phyloP scores from a whole-genome alignment of 164 flowering plant genomes.

The Euptelea pleiosperma region DNA sequence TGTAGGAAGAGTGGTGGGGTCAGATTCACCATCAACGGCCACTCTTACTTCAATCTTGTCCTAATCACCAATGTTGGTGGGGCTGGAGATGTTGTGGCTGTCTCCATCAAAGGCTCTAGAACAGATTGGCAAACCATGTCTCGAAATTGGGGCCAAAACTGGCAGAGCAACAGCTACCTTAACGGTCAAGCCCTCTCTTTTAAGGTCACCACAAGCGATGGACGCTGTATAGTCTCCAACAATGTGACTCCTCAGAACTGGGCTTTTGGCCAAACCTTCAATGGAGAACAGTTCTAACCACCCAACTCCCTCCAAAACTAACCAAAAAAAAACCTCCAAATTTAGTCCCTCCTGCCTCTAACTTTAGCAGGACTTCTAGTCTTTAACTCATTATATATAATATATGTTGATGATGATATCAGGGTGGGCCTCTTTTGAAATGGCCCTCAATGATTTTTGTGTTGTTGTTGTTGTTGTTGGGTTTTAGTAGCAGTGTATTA shows the following conservation, averaged over 20 bases:
- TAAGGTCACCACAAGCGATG: constrained; percentile 57
- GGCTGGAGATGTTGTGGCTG: constrained; percentile 62
- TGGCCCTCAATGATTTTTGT: constrained; percentile 3
- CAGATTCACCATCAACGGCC: constrained; percentile 73
- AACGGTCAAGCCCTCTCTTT: constrained; percentile 71
- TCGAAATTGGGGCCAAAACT: constrained; percentile 77
- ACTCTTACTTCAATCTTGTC: constrained; percentile 68
- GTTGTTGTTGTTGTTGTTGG: not conserved
- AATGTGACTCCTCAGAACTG: constrained; percentile 59
- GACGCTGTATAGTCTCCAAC: constrained; percentile 45
- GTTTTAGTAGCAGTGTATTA: not conserved
- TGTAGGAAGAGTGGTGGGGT: constrained; percentile 65
- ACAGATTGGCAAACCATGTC: constrained; percentile 67
- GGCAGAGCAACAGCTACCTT: constrained; percentile 65
- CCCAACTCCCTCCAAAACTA: constrained; percentile 10
- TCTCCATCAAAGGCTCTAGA: constrained; percentile 61
- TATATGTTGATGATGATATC: not conserved
- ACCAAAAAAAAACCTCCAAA: constrained; percentile 7
- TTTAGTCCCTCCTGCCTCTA: not conserved
- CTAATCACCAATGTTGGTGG: constrained; percentile 69
- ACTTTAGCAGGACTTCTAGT: not conserved
- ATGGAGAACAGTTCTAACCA: constrained; percentile 43
- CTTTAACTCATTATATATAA: not conserved
- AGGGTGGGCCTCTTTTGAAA: constrained; percentile 5
- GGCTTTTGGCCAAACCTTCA: constrained; percentile 67